Base-by-base conservation (phyloP, 495 filamentous ascomycete species). In the Poronia punctata region DNA sequence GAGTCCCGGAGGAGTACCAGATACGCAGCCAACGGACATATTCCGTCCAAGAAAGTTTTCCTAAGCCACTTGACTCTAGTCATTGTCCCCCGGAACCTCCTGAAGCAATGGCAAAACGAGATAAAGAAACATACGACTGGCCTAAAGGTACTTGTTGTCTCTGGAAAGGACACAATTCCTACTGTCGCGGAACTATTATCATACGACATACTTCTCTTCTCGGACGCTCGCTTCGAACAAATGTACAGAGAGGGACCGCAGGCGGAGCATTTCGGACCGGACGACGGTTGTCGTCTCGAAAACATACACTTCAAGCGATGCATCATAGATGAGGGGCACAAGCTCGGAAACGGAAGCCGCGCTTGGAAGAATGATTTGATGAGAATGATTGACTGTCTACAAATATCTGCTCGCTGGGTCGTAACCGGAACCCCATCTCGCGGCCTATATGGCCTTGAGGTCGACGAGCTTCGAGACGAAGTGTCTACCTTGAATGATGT, bases 321-420 rank as follows among this genome's bases (percentile, higher is more conserved):
- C 29, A 88, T 97, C 24, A 80, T 93, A 22, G 90, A 97, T 40
- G 90, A 97, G 71, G 90, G 90, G 1, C 88, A 96, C 54, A 82
- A 75, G 28, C 78, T 94, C 27, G 82, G 83, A 0, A 74, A 70
- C 21, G 61, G 65, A 0, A 67, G 72, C 4, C 59, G 65, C 12
- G 75, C 72, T 10, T 65, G 65, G 24, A 77, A 71, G 40, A 82
- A 75, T 11, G 81, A 84, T 31, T 69, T 88, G 25, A 74, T 82
- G 25, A 67, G 73, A 20, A 71, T 86, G 7, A 65, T 90, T 0
- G 74, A 83, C 15, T 68, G 73, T 33, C 67, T 97, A 5, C 71
- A 76, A 21, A 72, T 86, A 16, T 76, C 87, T 23, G 73, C 85
- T 8, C 76, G 83, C 15, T 97, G 90, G 90, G 75, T 95, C 11